Evolutionary conservation across 805 yeast species (phyloP), one percentile per base, ranked within the genome.

Genomic region (Metschnikowia lunata): DNA sequence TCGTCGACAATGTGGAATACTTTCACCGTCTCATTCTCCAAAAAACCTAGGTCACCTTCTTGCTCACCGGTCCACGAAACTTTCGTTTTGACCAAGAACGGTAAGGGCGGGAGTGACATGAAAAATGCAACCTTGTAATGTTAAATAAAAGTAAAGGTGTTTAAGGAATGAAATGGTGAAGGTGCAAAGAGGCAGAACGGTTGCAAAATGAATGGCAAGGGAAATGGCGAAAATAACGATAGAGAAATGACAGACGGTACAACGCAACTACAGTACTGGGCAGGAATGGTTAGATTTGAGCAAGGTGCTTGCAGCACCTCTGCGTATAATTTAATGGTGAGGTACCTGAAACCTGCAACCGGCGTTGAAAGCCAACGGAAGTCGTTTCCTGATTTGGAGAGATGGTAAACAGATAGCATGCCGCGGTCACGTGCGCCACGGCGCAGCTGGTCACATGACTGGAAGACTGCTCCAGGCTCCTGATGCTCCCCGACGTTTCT

Each of bases 21-120:
- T 50, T 88, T 96, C 54, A 93, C 87, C 40, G 87, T 69, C 59
- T 93, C 98, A 40, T 95, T 96, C 66, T 93, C 98, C 15, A 90
- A 76, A 61, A 93, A 93, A 0, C 98, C 98, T 35, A 93, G 72
- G 59, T 93, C 97, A 37, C 86, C 85, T 43, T 82, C 86, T 56
- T 85, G 80, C 57, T 88, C 89, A 12, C 97, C 98, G 15, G 97
- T 83, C 97, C 97, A 90, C 23, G 96, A 88, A 60, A 86, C 91
- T 33, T 78, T 77, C 8, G 99, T 93, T 58, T 78, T 79, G 29
- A 84, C 95, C 58, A 75, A 74, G 63, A 87, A 87, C 4, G 95
- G 95, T 13, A 77, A 69, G 27, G 67, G 65, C 29, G 76, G 76
- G 40, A 56, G 43, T 39, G 58, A 40, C 63, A 60, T 59, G 41